Base-by-base conservation (phyloP, 768 basidiomycete genomes). In the Podaxis sp. region DNA sequence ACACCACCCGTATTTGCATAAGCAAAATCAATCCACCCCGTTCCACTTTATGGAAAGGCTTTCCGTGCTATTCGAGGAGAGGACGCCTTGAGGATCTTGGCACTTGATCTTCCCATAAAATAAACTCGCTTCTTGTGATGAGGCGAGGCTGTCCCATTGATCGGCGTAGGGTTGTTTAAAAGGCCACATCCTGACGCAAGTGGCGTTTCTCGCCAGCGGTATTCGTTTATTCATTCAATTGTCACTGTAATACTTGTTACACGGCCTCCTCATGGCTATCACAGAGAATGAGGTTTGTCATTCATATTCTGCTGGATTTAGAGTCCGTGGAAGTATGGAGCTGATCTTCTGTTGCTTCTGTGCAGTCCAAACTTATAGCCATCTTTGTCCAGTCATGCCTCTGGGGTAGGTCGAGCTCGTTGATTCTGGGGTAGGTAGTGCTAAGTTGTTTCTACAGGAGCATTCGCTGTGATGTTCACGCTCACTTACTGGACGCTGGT, bases 401-500 rank as follows among this genome's bases (percentile, higher is more conserved):
- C 33, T 74, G 71, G 63, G 73, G 72, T 66, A 42, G 39, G 59
- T 12, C 0, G 13, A 19, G 22, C 8, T 17, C 30, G 17, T 12
- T 24, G 12, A 12, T 24, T 49, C n/a, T 19, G 17, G 22, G 28
- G 8, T 71, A 42, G 52, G 62, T 33, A 30, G 12, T 65, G 48
- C 48, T 48, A 52, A 28, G 28, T 13, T 19, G 8, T 38, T 28
- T 56, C 26, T 24, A 22, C 15, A 75, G 74, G 74, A 19, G 67
- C 71, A 6, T 75, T 72, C 52, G 64, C 64, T 17, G 71, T 75
- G 24, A 60, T 77, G 49, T 75, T 75, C 60, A 42, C 67, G 15
- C 59, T 75, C 38, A 73, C 74, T 2, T 70, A 67, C 36, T 75
- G 70, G 69, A 68, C 76, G 39, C 67, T 77, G 64, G 59, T 74